A percentile compares a stretch with the other conserved stretches of the same genome.
phyloP scores from a whole-genome alignment of 768 basidiomycete genomes.

The Tephrocybe sp. region DNA sequence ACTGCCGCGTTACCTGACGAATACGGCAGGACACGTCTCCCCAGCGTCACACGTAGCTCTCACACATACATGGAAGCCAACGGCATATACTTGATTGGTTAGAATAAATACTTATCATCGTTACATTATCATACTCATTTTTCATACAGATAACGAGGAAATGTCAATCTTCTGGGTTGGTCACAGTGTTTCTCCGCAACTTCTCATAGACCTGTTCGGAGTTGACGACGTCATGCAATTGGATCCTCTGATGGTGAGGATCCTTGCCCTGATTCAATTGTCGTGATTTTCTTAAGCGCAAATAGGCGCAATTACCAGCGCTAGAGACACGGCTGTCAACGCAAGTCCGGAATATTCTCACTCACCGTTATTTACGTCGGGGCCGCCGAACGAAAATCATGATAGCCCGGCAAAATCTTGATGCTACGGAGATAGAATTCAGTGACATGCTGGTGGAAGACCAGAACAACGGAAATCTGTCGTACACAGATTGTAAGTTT shows the following conservation, averaged over 20 bases:
- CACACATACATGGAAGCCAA: slow-evolving; percentile 87
- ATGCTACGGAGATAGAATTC: slow-evolving; percentile 92
- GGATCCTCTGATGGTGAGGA: slow-evolving; percentile 65
- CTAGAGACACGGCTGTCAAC: slow-evolving; percentile 75
- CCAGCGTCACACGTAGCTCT: slow-evolving; percentile 78
- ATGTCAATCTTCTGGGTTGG: slow-evolving; percentile 91
- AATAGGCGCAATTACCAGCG: slow-evolving; percentile 66
- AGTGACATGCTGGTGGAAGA: slow-evolving; percentile 98
- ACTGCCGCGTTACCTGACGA: slow-evolving; percentile 67
- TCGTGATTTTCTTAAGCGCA: not conserved
- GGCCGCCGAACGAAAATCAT: slow-evolving; percentile 57
- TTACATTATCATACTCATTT: not conserved
- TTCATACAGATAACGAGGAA: slow-evolving; percentile 78
- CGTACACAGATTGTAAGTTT: slow-evolving; percentile 83
- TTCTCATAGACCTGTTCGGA: slow-evolving; percentile 82
- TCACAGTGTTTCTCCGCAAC: slow-evolving; percentile 72
- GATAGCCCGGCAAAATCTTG: slow-evolving; percentile 89
- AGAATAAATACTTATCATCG: not conserved
- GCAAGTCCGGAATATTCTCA: slow-evolving; percentile 87
- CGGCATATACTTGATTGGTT: slow-evolving; percentile 90
- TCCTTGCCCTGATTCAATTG: not conserved
- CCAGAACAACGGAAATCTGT: slow-evolving; percentile 92
- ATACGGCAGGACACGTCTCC: slow-evolving; percentile 62
- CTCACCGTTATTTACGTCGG: slow-evolving; percentile 57
- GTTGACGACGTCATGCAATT: slow-evolving; percentile 75